These are phyloP conservation scores for Pelagomonas calceolata DNA, from an alignment of 108 stramenopile species.

Conservation along the genomic window DNA sequence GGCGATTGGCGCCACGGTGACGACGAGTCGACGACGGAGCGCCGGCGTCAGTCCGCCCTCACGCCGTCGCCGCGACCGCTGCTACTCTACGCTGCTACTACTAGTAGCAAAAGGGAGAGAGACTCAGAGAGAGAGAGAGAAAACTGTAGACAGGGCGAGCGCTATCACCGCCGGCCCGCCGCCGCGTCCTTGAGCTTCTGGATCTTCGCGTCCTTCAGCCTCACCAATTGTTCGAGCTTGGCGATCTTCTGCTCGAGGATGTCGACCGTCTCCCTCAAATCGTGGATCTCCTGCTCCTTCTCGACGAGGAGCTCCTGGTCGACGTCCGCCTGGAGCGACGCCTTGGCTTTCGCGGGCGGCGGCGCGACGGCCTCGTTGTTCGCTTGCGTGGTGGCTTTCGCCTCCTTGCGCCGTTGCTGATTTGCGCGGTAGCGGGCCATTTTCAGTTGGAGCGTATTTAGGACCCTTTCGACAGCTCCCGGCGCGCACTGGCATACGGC, in stretches of 20 bases:
- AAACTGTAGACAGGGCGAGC: too few species aligned
- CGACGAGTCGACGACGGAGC: too few species aligned
- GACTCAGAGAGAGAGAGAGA: too few species aligned
- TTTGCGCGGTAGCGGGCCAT: constrained; percentile 40
- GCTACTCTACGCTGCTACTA: too few species aligned
- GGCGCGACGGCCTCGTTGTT: neutral
- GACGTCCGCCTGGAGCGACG: constrained; percentile 12
- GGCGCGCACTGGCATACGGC: constrained; percentile 32
- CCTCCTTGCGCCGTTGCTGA: neutral
- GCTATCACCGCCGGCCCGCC: too few species aligned
- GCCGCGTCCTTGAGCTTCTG: constrained; percentile 25
- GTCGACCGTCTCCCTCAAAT: constrained; percentile 47
- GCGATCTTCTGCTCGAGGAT: constrained; percentile 48
- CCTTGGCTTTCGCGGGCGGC: constrained; percentile 1
- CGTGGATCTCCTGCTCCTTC: constrained; percentile 35
- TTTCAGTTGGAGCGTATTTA: constrained; percentile 34
- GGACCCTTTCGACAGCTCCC: constrained; percentile 35
- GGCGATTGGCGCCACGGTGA: too few species aligned
- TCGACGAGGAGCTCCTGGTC: constrained; percentile 24
- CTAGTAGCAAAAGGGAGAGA: too few species aligned
- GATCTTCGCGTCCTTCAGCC: constrained; percentile 50
- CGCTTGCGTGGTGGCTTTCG: neutral
- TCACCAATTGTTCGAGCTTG: constrained; percentile 51
- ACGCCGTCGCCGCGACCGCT: too few species aligned
- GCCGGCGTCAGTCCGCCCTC: too few species aligned